Evolutionary conservation across 306 rosid genomes (phyloP).

Genomic region (Adenanthera pavonina): DNA sequence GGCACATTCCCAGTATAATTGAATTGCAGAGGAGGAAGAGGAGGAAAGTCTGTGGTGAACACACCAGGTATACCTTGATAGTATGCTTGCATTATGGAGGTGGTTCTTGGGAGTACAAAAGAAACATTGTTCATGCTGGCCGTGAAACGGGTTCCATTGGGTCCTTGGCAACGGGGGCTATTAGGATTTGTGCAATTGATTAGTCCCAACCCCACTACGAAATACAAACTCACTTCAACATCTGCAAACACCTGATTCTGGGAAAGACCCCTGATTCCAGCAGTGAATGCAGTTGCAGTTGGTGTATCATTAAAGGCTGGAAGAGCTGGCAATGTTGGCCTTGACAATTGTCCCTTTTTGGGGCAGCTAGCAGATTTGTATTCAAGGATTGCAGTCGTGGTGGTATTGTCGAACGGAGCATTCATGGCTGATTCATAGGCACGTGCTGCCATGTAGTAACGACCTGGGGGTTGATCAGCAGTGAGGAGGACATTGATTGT

Average conservation of each 20-base stretch:
- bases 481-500: conserved; percentile 61
- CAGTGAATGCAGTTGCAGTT: conserved; percentile 6
- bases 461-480: conserved; percentile 50
- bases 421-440: conserved; percentile 20
- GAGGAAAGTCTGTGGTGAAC: conserved; percentile 19
- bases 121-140: conserved; percentile 27
- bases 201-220: conserved; percentile 6
- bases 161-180: conserved; percentile 73
- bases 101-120: conserved; percentile 51
- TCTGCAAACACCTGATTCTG: background rate
- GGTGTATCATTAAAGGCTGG: conserved; percentile 10
- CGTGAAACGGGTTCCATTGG: conserved; percentile 53
- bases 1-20: conserved; percentile 24
- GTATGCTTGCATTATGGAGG: conserved; percentile 17
- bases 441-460: conserved; percentile 3
- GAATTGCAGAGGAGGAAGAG: background rate
- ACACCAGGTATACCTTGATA: background rate
- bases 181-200: conserved; percentile 37
- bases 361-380: conserved; percentile 19
- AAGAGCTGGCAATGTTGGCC: background rate
- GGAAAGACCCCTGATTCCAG: conserved; percentile 1
- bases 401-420: conserved; percentile 6
- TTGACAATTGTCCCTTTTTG: background rate
- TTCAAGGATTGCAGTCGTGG: conserved; percentile 17
- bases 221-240: conserved; percentile 2